Percentiles rank a stretch among this genome's conserved stretches.
phyloP scores from a whole-genome alignment of 23 red algal species.

The Pyropia haitanensis region DNA sequence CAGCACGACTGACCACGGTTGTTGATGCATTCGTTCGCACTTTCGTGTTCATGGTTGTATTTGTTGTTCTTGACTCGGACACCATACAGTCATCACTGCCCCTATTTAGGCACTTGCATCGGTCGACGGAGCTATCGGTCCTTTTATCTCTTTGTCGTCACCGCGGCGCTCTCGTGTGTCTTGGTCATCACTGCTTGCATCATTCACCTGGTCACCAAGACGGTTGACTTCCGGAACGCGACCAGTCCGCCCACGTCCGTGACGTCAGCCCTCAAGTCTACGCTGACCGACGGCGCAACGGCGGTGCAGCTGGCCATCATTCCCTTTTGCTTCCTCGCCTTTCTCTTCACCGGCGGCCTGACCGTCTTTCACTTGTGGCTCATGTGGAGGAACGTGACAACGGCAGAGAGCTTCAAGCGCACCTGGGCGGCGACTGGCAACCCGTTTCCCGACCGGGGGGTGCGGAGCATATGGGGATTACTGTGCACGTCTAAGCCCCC shows the following conservation, averaged over 20 bases:
- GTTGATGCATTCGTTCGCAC: too few species aligned
- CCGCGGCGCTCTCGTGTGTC: constrained; percentile 23
- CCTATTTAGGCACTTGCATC: constrained; percentile 78
- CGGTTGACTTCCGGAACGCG: constrained; percentile 21
- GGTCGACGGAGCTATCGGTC: constrained; percentile 87
- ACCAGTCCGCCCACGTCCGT: constrained; percentile 17
- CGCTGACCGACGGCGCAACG: constrained; percentile 29
- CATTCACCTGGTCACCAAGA: constrained; percentile 43
- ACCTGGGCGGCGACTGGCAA: too few species aligned
- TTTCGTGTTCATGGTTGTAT: too few species aligned
- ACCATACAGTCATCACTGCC: constrained; percentile 71
- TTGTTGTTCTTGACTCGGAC: too few species aligned
- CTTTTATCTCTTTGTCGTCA: constrained; percentile 69
- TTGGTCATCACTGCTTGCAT: constrained; percentile 57
- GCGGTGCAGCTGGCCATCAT: constrained; percentile 57
- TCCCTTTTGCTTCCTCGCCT: constrained; percentile 43
- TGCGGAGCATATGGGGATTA: too few species aligned
- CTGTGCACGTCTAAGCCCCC: too few species aligned
- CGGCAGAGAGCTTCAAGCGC: constrained; percentile 73
- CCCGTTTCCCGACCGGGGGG: too few species aligned
- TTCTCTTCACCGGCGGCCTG: constrained; percentile 67
- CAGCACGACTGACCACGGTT: too few species aligned
- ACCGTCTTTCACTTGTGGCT: constrained; percentile 82
- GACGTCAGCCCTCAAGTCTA: constrained; percentile 19
- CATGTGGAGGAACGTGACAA: constrained; percentile 87